Base-by-base conservation (phyloP, 2,329 filamentous ascomycete species). In the Ascochyta clinopodiicola region DNA sequence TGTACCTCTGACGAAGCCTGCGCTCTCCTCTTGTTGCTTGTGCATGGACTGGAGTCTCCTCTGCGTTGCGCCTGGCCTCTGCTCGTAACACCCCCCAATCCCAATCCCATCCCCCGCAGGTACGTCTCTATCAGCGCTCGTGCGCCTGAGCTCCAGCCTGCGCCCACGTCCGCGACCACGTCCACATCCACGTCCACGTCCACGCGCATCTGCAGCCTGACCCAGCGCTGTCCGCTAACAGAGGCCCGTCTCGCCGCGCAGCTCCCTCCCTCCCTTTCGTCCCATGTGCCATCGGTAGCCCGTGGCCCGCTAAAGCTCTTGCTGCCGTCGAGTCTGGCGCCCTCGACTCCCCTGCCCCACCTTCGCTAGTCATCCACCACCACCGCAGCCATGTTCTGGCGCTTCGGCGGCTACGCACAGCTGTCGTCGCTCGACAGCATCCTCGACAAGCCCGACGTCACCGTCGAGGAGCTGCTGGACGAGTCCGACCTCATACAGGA, bases 391-490 rank as follows among this genome's bases (percentile, higher is more conserved):
- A 99, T 99, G 95, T 99, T 99, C 80, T 99, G 95, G 95, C 90
- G 94, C 80, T 99, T 98, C 84, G 94, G 95, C 84, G 92, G 92
- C 74, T 98, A 98, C 84, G 91, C 93, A 83, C 96, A 92, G 84
- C 90, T 96, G 79, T 97, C 94, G 71, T 90, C 93, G 74, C 92
- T 99, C 78, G 95, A 98, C 79, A 92, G 89, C 67, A 91, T 99
- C 72, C 92, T 99, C 76, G 95, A 99, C 76, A 96, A 96, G 79
- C 88, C 86, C 68, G 91, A 96, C 79, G 93, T 97, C 75, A 92
- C 91, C 47, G 88, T 98, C 64, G 95, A 99, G 79, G 94, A 98
- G 75, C 84, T 99, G 57, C 87, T 99, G 61, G 93, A 98, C 76
- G 95, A 99, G 82, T 90, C 90, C 72, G 95, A 99, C 75, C 81